Evolutionary conservation across 352 stramenopile genomes (phyloP).

Genomic region (Aphanomyces stellatus): DNA sequence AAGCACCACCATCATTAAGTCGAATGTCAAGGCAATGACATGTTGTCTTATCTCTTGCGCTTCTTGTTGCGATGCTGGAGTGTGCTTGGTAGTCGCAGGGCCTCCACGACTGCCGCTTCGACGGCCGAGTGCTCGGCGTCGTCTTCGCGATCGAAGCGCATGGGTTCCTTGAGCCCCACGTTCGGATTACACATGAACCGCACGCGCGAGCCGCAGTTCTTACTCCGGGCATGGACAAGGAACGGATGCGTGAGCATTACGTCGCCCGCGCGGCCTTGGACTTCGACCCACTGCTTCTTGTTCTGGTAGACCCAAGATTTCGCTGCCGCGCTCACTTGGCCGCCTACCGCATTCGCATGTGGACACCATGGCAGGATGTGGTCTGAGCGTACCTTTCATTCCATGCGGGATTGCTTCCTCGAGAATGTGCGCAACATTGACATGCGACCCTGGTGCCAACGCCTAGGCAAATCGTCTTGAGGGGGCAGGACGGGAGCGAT

Average conservation of each 20-base stretch:
- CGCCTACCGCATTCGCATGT: background rate
- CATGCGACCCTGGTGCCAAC: slow-evolving; percentile 56
- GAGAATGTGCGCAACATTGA: slow-evolving; percentile 44
- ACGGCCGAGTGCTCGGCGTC: slow-evolving; percentile 7
- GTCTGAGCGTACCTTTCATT: slow-evolving; percentile 29
- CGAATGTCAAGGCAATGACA: too few species aligned
- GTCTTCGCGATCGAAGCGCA: slow-evolving; percentile 33
- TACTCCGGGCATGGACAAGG: slow-evolving; percentile 62
- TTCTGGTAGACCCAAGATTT: slow-evolving; percentile 19
- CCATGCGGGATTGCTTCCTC: slow-evolving; percentile 37
- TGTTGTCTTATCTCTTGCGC: slow-evolving; percentile 3
- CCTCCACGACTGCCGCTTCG: slow-evolving; percentile 4
- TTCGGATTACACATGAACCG: slow-evolving; percentile 71
- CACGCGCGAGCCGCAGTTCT: slow-evolving; percentile 43
- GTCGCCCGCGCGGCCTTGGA: slow-evolving; percentile 55
- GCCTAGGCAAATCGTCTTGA: slow-evolving; percentile 21
- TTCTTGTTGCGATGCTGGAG: background rate
- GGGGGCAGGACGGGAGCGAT: background rate
- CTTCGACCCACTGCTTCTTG: slow-evolving; percentile 34
- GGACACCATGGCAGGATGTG: background rate
- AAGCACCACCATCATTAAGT: slow-evolving; percentile 61
- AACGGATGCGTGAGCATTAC: slow-evolving; percentile 78
- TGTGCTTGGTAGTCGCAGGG: background rate
- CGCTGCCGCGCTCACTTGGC: slow-evolving; percentile 13
- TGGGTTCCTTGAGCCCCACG: slow-evolving; percentile 34